These are phyloP conservation scores for Aspergillus eucalypticola DNA, from an alignment of 2,329 filamentous ascomycete species.

Conservation along the genomic window DNA sequence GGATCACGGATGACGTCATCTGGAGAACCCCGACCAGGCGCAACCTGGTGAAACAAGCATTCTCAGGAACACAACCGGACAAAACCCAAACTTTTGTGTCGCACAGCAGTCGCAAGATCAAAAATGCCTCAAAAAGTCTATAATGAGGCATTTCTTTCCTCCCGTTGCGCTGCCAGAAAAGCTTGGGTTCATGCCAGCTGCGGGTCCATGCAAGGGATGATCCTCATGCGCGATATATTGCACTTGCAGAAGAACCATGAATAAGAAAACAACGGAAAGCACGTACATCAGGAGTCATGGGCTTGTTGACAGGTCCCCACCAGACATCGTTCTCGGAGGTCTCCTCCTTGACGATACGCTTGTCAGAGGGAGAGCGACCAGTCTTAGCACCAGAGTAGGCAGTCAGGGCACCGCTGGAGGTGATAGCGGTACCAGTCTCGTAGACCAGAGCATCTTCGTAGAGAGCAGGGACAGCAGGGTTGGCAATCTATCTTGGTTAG, in stretches of 20 bases:
- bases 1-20: conserved; percentile 34
- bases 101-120: conserved; percentile 8
- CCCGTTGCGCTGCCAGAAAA: conserved; percentile 10
- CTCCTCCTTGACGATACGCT: conserved; percentile 92
- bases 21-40: background rate
- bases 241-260: conserved; percentile 1
- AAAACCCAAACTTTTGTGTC: background rate
- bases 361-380: conserved; percentile 92
- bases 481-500: conserved; percentile 62
- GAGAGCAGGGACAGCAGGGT: conserved; percentile 90
- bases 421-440: conserved; percentile 96
- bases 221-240: conserved; percentile 20
- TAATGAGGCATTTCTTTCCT: conserved; percentile 16
- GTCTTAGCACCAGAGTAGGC: conserved; percentile 99
- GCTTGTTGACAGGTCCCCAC: conserved; percentile 99
- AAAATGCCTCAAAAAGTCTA: conserved; percentile 20
- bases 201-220: conserved; percentile 24
- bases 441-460: conserved; percentile 99
- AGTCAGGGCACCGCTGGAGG: conserved; percentile 88
- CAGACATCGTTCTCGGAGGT: conserved; percentile 89
- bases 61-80: background rate
- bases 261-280: conserved; percentile 15
- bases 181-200: conserved; percentile 18
- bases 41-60: background rate
- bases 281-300: conserved; percentile 94